Percentiles rank a stretch among this genome's conserved stretches.
These are phyloP conservation scores for Rutstroemia sp. DNA, from an alignment of 2,329 filamentous ascomycete species.

Conservation along the genomic window DNA sequence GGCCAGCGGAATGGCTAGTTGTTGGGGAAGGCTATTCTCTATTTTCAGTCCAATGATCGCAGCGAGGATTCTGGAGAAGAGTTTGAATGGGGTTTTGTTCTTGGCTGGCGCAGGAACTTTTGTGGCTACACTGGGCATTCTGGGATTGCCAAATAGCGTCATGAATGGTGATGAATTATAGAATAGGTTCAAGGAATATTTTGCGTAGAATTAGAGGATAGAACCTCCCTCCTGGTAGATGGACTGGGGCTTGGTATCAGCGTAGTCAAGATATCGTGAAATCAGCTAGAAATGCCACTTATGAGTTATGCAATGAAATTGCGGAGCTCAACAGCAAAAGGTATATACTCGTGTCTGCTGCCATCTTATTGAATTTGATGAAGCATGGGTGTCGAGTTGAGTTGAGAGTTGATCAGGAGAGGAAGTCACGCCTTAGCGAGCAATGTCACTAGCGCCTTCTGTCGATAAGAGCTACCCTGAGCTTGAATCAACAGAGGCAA, in stretches of 20 bases:
- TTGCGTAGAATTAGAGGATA: too few species aligned
- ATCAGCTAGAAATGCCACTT: too few species aligned
- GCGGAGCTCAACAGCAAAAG: background rate
- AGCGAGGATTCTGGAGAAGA: constrained; percentile 35
- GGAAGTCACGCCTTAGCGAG: constrained; percentile 6
- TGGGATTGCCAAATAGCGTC: constrained; percentile 34
- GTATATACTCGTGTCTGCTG: too few species aligned
- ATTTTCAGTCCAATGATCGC: constrained; percentile 51
- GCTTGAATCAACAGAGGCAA: constrained; percentile 9
- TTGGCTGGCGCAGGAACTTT: constrained; percentile 47
- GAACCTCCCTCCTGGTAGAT: too few species aligned
- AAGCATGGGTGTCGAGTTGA: background rate
- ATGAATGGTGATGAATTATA: constrained; percentile 8
- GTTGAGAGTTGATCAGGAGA: background rate
- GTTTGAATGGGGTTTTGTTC: constrained; percentile 45
- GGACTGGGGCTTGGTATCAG: too few species aligned
- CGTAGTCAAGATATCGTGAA: too few species aligned
- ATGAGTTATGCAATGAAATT: background rate
- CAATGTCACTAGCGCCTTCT: constrained; percentile 6
- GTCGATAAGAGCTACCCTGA: constrained; percentile 11
- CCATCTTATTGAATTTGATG: too few species aligned
- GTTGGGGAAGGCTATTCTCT: constrained; percentile 50
- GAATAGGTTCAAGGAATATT: background rate
- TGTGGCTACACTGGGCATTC: constrained; percentile 44
- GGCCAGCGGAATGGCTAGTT: constrained; percentile 47